These are phyloP conservation scores for Sphenostylis stenocarpa DNA, from an alignment of 306 rosid species.

Conservation along the genomic window DNA sequence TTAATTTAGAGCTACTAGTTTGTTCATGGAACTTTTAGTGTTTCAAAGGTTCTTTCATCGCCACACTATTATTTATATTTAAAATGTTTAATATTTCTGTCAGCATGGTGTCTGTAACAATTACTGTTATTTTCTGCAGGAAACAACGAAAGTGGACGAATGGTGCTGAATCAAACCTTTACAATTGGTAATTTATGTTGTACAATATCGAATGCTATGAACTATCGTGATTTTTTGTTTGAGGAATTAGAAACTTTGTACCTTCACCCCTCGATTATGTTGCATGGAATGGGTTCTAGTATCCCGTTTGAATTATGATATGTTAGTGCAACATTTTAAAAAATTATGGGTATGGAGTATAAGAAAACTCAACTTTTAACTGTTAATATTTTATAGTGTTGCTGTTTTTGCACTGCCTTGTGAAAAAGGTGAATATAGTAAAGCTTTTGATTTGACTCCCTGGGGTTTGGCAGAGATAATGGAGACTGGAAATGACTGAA, in stretches of 20 bases:
- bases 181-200: constrained; percentile 71
- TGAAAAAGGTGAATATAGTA: too few relatives aligned
- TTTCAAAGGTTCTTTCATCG: constrained; percentile 6
- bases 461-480: not conserved
- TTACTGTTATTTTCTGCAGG: constrained; percentile 49
- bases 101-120: constrained; percentile 21
- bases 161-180: constrained; percentile 89
- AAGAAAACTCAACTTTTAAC: not conserved
- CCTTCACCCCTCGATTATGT: not conserved
- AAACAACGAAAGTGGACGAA: constrained; percentile 79
- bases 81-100: not conserved
- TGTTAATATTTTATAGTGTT: too few relatives aligned
- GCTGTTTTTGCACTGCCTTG: too few relatives aligned
- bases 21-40: not conserved
- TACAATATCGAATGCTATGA: constrained; percentile 1
- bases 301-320: not conserved
- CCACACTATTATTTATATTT: not conserved
- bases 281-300: not conserved
- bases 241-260: constrained; percentile 13
- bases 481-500: not conserved
- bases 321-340: not conserved
- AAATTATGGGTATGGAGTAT: not conserved
- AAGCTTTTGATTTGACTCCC: not conserved
- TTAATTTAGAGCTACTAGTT: not conserved
- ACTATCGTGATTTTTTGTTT: constrained; percentile 13